Percentiles rank a stretch among this genome's conserved stretches.
Conservation (phyloP, 208 protist species). For the Sergeia podlipaevii region DNA sequence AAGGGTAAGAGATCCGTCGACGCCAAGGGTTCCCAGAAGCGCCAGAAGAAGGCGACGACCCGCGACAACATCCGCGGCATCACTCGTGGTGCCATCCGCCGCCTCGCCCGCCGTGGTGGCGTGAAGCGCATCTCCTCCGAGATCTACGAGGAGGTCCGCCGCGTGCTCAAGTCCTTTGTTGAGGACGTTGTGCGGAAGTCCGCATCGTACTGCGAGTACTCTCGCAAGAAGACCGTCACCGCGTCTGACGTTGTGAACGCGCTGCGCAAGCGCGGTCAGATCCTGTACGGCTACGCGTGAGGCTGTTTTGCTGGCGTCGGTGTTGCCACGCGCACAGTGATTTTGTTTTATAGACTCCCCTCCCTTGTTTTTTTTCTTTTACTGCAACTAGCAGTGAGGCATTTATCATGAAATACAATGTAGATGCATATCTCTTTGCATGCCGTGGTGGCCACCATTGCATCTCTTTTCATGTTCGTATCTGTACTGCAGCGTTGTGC, state of each 20-base stretch:
- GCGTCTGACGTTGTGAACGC: constrained; percentile 77
- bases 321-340: too few relatives aligned
- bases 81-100: constrained; percentile 42
- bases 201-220: constrained; percentile 63
- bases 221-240: constrained; percentile 64
- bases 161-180: constrained; percentile 81
- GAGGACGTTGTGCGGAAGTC: constrained; percentile 68
- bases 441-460: constrained; percentile 61
- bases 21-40: constrained; percentile 37
- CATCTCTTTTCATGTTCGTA: constrained; percentile 73
- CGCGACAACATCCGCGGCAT: constrained; percentile 52
- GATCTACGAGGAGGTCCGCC: constrained; percentile 33
- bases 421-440: too few relatives aligned
- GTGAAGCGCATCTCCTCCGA: constrained; percentile 50
- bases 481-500: too few relatives aligned
- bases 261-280: constrained; percentile 72
- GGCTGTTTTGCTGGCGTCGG: too few relatives aligned
- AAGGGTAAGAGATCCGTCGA: constrained; percentile 16
- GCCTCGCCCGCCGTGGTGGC: constrained; percentile 58
- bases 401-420: too few relatives aligned
- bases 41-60: constrained; percentile 51
- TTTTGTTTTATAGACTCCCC: too few relatives aligned
- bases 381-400: too few relatives aligned
- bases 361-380: too few relatives aligned
- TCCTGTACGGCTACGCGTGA: constrained; percentile 73